Conservation (phyloP, 2,329 filamentous ascomycete genomes). For the Apiospora hydei region DNA sequence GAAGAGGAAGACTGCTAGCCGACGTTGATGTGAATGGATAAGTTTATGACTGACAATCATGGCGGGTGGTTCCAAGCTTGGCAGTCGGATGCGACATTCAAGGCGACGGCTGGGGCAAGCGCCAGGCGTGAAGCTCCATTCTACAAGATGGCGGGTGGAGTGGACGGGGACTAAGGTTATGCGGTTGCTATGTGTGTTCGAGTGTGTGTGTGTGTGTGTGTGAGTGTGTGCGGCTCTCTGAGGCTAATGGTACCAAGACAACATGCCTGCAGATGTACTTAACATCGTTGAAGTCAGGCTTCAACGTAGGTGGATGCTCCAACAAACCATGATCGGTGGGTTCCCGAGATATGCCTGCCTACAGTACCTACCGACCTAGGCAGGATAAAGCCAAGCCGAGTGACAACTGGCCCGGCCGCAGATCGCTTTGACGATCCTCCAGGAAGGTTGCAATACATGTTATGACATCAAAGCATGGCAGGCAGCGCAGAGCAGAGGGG, state of each 20-base stretch:
- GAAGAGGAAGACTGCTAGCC: neutral
- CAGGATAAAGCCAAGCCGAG: neutral
- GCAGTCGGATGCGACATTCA: neutral
- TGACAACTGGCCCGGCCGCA: neutral
- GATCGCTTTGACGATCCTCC: slow-evolving; percentile 1
- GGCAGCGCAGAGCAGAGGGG: too few relatives aligned
- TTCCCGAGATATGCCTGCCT: neutral
- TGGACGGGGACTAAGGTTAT: neutral
- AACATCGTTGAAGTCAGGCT: slow-evolving; percentile 15
- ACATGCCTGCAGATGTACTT: neutral
- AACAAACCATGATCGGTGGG: slow-evolving; percentile 11
- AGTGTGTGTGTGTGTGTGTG: neutral
- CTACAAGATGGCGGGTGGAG: slow-evolving; percentile 11
- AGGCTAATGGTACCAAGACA: slow-evolving; percentile 6
- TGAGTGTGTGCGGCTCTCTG: neutral
- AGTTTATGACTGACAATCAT: slow-evolving; percentile 4
- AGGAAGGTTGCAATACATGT: neutral
- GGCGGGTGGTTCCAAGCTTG: neutral
- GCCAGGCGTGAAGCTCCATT: neutral
- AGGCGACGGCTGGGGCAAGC: neutral
- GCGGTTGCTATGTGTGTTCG: neutral
- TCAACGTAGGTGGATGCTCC: neutral
- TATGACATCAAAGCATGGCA: slow-evolving; percentile 12
- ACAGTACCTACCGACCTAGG: neutral
- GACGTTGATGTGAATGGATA: neutral